phyloP scores from a whole-genome alignment of 164 flowering plant species.

The Annona squamosa region DNA sequence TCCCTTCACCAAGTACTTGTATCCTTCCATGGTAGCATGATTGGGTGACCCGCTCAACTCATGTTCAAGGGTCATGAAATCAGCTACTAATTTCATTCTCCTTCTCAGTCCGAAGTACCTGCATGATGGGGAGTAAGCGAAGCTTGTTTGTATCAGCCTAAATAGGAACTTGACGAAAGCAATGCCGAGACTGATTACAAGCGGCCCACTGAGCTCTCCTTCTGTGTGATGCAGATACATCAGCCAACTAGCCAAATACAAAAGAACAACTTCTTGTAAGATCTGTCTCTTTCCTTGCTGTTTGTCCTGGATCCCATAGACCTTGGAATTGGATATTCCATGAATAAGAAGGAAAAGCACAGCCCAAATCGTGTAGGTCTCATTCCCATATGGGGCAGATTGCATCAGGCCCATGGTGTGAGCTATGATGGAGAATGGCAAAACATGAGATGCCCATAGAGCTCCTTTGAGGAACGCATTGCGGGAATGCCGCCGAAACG shows the following conservation, averaged over 20 bases:
- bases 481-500: background rate
- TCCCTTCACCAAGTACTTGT: background rate
- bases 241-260: background rate
- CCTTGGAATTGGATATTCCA: background rate
- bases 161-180: background rate
- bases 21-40: background rate
- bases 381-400: background rate
- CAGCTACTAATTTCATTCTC: background rate
- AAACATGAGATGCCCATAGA: background rate
- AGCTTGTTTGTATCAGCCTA: background rate
- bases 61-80: background rate
- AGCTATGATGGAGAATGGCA: background rate
- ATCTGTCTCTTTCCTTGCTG: background rate
- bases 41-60: background rate
- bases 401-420: slow-evolving; percentile 1
- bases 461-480: background rate
- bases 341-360: background rate
- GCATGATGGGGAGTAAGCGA: background rate
- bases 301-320: background rate
- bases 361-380: background rate
- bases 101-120: background rate
- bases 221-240: no score
- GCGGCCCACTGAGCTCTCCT: background rate
- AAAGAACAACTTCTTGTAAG: background rate
- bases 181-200: background rate